Conservation (phyloP, 202 grass and related monocot species). For the Elaeis oleifera region DNA sequence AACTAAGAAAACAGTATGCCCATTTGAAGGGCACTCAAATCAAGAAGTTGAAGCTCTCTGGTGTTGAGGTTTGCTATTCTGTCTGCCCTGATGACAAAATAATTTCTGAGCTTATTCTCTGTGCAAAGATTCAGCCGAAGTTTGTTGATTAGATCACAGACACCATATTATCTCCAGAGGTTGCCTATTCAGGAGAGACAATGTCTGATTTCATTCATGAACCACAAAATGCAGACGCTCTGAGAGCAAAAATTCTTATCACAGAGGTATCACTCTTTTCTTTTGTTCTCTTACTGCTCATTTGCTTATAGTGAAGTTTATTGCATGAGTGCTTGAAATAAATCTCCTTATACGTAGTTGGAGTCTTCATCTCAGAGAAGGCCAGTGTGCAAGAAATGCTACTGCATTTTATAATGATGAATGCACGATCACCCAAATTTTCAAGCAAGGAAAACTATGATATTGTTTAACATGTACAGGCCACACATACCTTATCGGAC, state of each 20-base stretch:
- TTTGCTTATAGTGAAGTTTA: no score
- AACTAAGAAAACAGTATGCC: slow-evolving; percentile 80
- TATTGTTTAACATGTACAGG: no score
- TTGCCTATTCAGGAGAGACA: slow-evolving; percentile 83
- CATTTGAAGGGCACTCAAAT: slow-evolving; percentile 83
- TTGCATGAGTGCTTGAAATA: no score
- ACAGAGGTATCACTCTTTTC: slow-evolving; percentile 44
- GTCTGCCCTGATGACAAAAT: no score
- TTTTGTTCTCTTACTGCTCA: background rate
- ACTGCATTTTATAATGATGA: no score
- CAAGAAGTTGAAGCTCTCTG: slow-evolving; percentile 76
- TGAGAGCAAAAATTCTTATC: slow-evolving; percentile 92
- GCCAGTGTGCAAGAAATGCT: no score
- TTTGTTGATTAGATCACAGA: slow-evolving; percentile 66
- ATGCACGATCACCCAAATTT: no score
- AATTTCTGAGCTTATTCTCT: no score
- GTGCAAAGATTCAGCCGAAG: background rate
- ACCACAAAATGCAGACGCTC: slow-evolving; percentile 81
- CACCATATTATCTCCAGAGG: slow-evolving; percentile 70
- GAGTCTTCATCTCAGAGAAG: no score
- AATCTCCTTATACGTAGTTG: no score
- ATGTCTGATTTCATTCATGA: slow-evolving; percentile 92
- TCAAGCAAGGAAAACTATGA: no score
- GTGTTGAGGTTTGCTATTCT: slow-evolving; percentile 46
- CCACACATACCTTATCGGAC: no score